These are phyloP conservation scores for Nitzschia sp. DNA, from an alignment of 108 stramenopile species.

Conservation along the genomic window DNA sequence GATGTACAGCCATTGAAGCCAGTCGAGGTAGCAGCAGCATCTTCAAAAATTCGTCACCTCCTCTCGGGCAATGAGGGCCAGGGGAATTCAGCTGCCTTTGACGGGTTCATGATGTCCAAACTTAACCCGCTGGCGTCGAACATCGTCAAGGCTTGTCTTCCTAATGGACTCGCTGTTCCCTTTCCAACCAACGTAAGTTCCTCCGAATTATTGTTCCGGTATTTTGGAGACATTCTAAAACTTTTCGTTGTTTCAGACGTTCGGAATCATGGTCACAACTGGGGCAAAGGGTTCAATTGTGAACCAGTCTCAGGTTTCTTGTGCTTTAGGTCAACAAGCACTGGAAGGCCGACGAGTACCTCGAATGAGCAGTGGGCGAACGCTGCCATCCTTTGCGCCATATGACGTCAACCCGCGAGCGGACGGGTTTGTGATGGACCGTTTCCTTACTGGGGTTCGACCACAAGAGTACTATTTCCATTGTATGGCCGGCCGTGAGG, in stretches of 20 bases:
- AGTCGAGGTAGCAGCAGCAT: conserved; percentile 73
- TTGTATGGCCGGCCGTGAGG: conserved; percentile 99
- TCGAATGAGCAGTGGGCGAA: conserved; percentile 92
- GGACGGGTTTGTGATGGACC: conserved; percentile 98
- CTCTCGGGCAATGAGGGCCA: conserved; percentile 84
- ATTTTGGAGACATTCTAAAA: conserved; percentile 2
- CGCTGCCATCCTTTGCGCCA: conserved; percentile 95
- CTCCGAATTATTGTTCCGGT: background rate
- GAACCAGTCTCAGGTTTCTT: conserved; percentile 98
- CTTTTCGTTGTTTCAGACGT: conserved; percentile 46
- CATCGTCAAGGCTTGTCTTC: conserved; percentile 95
- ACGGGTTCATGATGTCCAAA: conserved; percentile 94
- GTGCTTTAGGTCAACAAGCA: conserved; percentile 99
- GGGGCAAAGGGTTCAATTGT: conserved; percentile 99
- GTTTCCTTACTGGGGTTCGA: conserved; percentile 96
- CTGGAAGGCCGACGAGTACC: conserved; percentile 99
- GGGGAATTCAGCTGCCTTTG: conserved; percentile 81
- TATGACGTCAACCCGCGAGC: conserved; percentile 97
- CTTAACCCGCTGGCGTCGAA: conserved; percentile 88
- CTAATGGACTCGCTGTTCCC: conserved; percentile 92
- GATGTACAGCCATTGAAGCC: conserved; percentile 69
- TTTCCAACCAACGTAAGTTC: conserved; percentile 90
- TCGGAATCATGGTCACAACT: conserved; percentile 96
- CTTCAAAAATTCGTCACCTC: conserved; percentile 74
- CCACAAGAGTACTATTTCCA: conserved; percentile 99